Evolutionary conservation across 140 eudicot species (phyloP), one percentile per base, ranked within the genome.

Genomic region (Oenanthe javanica): DNA sequence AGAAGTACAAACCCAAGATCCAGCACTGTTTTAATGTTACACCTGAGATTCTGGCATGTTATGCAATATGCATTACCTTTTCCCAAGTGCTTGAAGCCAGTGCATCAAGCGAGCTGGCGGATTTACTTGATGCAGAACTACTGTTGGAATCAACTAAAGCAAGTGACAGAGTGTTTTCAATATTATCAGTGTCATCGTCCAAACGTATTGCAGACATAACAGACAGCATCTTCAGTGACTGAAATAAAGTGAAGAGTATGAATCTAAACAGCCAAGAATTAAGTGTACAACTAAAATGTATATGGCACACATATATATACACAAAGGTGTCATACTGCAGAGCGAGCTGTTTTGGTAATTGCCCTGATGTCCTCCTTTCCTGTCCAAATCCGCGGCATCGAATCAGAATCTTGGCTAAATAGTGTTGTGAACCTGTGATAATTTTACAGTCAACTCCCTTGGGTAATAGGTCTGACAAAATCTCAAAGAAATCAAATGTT

Each of bases 81-180:
- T 92, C 97, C 97, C 99, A 92, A 78, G 92, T 88, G 91, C 96
- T 87, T n/a, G 97, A 87, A 42, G 97, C 95, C 79, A 92, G 89
- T 15, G 97, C 93, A 57, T 95, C 99, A 81, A 75, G 79, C 21
- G 78, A 43, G 51, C 86, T 50, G 48, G 76, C 74, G 79, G 92
- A 75, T 81, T 66, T 86, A 79, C 79, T 85, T 77, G 84, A 40
- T 55, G 83, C 78, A 79, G 86, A 75, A 61, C 80, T 40, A 73
- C 77, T 73, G 52, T 46, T 73, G 42, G 55, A 70, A 55, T 88
- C 91, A 82, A 89, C 83, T 47, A 91, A 89, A 69, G 98, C 93
- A 81, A 89, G 90, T 70, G 86, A 79, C 75, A 93, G 81, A 23
- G 92, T 89, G 61, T 83, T 87, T 82, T 87, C 97, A 55, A 93